Evolutionary conservation across 2,329 filamentous ascomycete species (phyloP).

Genomic region (Aspergillus fijiensis): DNA sequence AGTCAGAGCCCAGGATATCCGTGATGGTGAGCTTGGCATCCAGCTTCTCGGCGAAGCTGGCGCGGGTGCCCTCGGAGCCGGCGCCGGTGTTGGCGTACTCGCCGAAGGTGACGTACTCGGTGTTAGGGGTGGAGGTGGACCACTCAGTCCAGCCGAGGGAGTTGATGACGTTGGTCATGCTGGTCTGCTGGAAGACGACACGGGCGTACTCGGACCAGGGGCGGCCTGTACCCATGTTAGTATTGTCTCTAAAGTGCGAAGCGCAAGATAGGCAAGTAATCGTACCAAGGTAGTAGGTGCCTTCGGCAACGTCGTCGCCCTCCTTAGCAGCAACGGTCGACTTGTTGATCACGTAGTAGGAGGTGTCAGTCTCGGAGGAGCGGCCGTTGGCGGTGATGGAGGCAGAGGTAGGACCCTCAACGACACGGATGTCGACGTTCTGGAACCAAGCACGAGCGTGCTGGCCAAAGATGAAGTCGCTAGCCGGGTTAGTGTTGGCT

Average conservation of each 20-base stretch:
- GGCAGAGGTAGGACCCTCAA: conserved; percentile 34
- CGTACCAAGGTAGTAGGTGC: conserved; percentile 13
- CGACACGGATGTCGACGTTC: conserved; percentile 49
- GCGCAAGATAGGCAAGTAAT: not conserved
- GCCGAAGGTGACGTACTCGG: conserved; percentile 54
- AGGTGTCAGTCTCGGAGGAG: conserved; percentile 38
- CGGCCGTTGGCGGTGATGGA: conserved; percentile 52
- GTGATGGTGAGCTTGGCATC: conserved; percentile 44
- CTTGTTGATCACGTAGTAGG: conserved; percentile 59
- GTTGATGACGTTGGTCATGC: conserved; percentile 52
- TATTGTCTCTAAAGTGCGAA: not conserved
- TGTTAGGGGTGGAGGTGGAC: conserved; percentile 51
- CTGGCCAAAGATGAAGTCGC: conserved; percentile 61
- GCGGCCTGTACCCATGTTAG: not conserved
- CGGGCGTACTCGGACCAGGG: conserved; percentile 14
- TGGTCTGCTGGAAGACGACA: conserved; percentile 11
- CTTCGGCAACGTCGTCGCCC: conserved; percentile 8
- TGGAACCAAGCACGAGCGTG: conserved; percentile 54
- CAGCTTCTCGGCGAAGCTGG: conserved; percentile 48
- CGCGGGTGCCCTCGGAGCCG: conserved; percentile 56
- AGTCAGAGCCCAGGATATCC: conserved; percentile 48
- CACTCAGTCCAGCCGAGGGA: conserved; percentile 59
- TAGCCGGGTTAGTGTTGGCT: not conserved
- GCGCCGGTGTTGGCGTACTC: conserved; percentile 62
- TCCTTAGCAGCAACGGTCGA: conserved; percentile 39